Evolutionary conservation across 768 basidiomycete species (phyloP), one percentile per base, ranked within the genome.

Genomic region (Guyanaporus albipodus): DNA sequence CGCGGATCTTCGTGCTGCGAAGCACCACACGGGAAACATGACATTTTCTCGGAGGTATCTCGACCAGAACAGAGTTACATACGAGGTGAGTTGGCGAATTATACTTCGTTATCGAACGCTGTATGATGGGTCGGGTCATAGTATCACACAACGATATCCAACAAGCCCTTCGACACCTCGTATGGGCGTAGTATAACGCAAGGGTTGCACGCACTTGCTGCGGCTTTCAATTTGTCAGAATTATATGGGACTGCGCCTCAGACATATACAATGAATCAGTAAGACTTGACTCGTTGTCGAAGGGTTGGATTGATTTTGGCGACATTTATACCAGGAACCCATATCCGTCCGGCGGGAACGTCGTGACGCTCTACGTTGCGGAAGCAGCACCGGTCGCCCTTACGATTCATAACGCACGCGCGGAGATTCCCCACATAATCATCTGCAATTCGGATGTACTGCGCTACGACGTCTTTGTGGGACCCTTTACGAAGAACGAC

Each of bases 401-500:
- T 29, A 65, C 76, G 5, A 64, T 79, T 59, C 83, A 86, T 69
- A 86, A 86, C 63, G 70, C 78, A 3, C 78, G 85, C 21, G 73
- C 77, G 5, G 62, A 61, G 3, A 75, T 78, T 38, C 81, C 85
- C 27, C 81, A 75, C 53, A 69, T 87, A 54, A 77, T 85, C 61
- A 77, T 89, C 47, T 67, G 72, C 42, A 82, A 85, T 65, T 76
- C 83, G 2, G 84, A 77, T 10, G 77, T 73, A 10, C 71, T 80
- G 56, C 79, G 87, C 40, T 88, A 80, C 66, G 76, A 85, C 54
- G 63, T 90, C 41, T 82, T 79, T 58, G 54, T 73, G 2, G 89
- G 89, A 2, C 57, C 79, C 3, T 91, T 92, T 68, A 85, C 83
- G 24, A 80, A 80, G 62, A 87, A 91, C 61, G 88, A 92, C 62